phyloP scores from a whole-genome alignment of 1,284 basidiomycete species.

The Dichomitus squalens region DNA sequence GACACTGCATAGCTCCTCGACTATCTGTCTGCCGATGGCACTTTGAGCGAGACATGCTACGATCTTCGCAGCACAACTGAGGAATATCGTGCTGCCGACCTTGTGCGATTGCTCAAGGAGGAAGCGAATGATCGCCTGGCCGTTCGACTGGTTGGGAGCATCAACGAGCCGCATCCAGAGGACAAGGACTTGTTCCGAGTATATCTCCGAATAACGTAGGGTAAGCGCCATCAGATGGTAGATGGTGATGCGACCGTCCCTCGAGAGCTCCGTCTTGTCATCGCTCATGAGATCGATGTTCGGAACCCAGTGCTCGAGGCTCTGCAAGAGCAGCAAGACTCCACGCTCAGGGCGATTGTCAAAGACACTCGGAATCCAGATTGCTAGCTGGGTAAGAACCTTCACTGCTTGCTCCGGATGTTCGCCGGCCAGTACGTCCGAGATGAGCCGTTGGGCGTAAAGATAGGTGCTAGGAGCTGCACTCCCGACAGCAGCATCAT shows the following conservation, averaged over 20 bases:
- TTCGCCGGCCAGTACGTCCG: conserved; percentile 79
- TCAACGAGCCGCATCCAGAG: conserved; percentile 82
- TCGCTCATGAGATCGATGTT: conserved; percentile 71
- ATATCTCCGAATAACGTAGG: conserved; percentile 74
- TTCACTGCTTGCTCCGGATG: conserved; percentile 72
- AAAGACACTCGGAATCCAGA: conserved; percentile 73
- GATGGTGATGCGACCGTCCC: conserved; percentile 68
- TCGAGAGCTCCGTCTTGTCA: conserved; percentile 58
- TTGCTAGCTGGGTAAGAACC: conserved; percentile 76
- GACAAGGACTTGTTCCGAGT: conserved; percentile 83
- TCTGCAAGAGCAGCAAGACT: conserved; percentile 64
- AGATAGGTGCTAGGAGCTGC: conserved; percentile 78
- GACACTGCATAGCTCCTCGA: conserved; percentile 83
- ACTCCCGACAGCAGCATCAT: conserved; percentile 80
- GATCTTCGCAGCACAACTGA: conserved; percentile 80
- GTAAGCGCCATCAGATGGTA: conserved; percentile 87
- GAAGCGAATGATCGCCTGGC: conserved; percentile 82
- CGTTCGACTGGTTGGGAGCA: conserved; percentile 71
- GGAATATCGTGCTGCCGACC: conserved; percentile 78
- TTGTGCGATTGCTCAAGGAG: conserved; percentile 87
- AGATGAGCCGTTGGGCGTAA: conserved; percentile 78
- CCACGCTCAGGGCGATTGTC: conserved; percentile 50
- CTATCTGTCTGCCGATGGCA: conserved; percentile 71
- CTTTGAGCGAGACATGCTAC: conserved; percentile 87
- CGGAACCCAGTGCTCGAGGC: conserved; percentile 81